These are phyloP conservation scores for Plantago ovata DNA, from an alignment of 257 asterid genomes.

Conservation along the genomic window DNA sequence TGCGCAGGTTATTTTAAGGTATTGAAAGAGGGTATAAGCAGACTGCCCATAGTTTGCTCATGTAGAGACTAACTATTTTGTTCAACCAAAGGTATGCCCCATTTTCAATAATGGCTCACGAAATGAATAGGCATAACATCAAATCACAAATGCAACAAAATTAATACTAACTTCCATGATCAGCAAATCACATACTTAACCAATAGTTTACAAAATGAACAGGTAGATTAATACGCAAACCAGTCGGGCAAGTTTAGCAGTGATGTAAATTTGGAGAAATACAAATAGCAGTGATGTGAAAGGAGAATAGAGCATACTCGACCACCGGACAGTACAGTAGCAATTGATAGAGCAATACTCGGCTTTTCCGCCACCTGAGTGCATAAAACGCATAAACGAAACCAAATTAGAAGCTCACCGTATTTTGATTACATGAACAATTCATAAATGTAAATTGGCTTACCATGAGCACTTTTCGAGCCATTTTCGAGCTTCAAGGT, in stretches of 20 bases:
- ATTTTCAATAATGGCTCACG: too few relatives aligned
- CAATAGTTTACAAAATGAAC: too few relatives aligned
- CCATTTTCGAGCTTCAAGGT: slow-evolving; percentile 26
- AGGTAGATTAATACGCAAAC: too few relatives aligned
- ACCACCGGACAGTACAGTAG: slow-evolving; percentile 69
- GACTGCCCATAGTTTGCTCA: too few relatives aligned
- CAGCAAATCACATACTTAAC: not conserved
- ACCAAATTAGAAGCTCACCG: not conserved
- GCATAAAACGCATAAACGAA: not conserved
- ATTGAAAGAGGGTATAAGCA: too few relatives aligned
- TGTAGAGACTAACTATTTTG: too few relatives aligned
- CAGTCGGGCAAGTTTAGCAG: too few relatives aligned
- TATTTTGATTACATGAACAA: not conserved
- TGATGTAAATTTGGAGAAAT: not conserved
- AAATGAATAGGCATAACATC: too few relatives aligned
- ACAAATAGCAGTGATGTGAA: not conserved
- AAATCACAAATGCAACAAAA: slow-evolving; percentile 5
- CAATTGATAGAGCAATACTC: slow-evolving; percentile 84
- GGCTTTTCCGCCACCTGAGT: slow-evolving; percentile 92
- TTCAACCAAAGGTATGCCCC: too few relatives aligned
- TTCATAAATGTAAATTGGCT: not conserved
- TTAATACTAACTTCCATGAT: not conserved
- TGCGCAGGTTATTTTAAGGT: too few relatives aligned
- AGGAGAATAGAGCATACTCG: slow-evolving; percentile 42
- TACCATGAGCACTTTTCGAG: slow-evolving; percentile 54